These are phyloP conservation scores for Phaseolus coccineus DNA, from an alignment of 331 rosid genomes.

Conservation along the genomic window DNA sequence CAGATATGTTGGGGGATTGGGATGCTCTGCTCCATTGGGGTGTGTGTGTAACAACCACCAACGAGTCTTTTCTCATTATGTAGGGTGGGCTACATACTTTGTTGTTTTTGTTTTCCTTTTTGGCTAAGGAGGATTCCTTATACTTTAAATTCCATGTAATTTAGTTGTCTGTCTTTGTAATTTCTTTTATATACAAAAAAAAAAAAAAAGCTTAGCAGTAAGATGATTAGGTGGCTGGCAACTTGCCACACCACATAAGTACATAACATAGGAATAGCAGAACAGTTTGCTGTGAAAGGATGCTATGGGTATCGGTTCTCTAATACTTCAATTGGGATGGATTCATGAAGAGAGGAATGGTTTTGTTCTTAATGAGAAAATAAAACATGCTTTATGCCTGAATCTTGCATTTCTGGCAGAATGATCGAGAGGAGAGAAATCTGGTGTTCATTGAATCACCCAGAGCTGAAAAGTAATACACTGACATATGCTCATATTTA, in stretches of 20 bases:
- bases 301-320: constrained; percentile 15
- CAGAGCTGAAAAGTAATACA: background rate
- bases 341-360: constrained; percentile 17
- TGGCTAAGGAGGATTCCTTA: constrained; percentile 7
- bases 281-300: background rate
- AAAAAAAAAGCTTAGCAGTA: background rate
- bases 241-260: background rate
- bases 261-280: background rate
- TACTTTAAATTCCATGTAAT: background rate
- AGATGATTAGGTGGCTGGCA: constrained; percentile 19
- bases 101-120: constrained; percentile 3
- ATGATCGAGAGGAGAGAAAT: constrained; percentile 1
- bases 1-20: background rate
- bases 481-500: background rate
- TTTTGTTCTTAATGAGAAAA: constrained; percentile 6
- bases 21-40: background rate
- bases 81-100: background rate
- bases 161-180: constrained; percentile 1
- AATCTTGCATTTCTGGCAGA: constrained; percentile 13
- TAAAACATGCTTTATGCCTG: constrained; percentile 7
- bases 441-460: constrained; percentile 20
- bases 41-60: background rate
- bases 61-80: background rate
- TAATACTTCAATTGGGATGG: constrained; percentile 22
- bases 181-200: background rate